Evolutionary conservation across 139 green algal species (phyloP), one percentile per base, ranked within the genome.

Genomic region (Tetradesmus obliquus): DNA sequence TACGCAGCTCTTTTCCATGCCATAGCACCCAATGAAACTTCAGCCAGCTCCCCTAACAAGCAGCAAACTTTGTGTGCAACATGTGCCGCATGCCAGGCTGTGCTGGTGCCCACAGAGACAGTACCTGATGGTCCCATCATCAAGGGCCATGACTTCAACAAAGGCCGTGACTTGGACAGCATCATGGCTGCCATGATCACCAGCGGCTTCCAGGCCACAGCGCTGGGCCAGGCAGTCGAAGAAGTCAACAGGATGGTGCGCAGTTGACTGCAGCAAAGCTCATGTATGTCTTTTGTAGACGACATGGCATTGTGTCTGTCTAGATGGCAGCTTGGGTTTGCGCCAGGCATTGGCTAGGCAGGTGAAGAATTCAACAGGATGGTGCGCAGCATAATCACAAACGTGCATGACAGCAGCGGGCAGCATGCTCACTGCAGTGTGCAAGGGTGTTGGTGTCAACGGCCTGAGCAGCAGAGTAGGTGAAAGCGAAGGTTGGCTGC

Each of bases 211-310:
- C 98, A 99, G 89, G 98, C 98, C 10, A 99, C 97, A 1, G 91
- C 95, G 0, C 92, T 99, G 62, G 98, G 97, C 0, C 94, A 98
- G 74, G 98, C 97, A 1, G 90, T 99, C 12, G 81, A 97, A 1
- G 98, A 99, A 86, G 93, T 99, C 93, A 99, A 99, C 88, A 94
- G 96, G 20, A 99, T 99, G 98, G 95, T 99, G 84, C 71, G 94
- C 66, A 76, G 66, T 3, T 58, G 71, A 45, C 32, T 45, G 32
- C 32, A 45, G 32, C 32, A 45, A 19, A 5, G 84, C 24, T 7
- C 32, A 20, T 3, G 45, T 2, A 72, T 55, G 53, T 79, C 19
- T 79, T 79, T 79, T 79, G 69, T 45, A 45, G 32, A 45, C 32
- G 32, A 45, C 32, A 45, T 45, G 32, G 32, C 32, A 45, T 45